phyloP scores from a whole-genome alignment of 768 basidiomycete genomes.

The Mycena epipterygia region DNA sequence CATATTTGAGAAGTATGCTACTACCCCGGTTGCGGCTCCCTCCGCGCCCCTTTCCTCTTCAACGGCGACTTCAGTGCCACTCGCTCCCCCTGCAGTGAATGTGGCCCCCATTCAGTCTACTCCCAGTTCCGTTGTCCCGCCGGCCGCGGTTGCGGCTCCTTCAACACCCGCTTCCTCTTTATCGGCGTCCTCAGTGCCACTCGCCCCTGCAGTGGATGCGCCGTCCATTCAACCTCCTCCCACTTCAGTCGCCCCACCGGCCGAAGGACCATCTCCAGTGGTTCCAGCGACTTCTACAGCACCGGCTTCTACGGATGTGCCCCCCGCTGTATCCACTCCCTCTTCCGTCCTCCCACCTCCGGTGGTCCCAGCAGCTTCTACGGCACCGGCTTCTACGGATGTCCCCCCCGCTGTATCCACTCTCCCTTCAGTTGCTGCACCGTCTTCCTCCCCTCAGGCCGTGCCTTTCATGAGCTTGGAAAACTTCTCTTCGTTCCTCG shows the following conservation, averaged over 20 bases:
- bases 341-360: too few relatives aligned
- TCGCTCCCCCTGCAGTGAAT: not conserved
- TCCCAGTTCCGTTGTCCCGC: not conserved
- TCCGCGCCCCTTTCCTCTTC: not conserved
- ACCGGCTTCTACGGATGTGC: not conserved
- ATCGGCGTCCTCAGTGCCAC: too few relatives aligned
- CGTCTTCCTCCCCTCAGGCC: constrained; percentile 21
- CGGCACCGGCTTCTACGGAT: not conserved
- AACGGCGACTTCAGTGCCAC: not conserved
- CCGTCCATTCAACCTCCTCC: too few relatives aligned
- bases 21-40: not conserved
- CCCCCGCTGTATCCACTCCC: too few relatives aligned
- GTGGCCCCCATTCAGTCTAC: not conserved
- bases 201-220: too few relatives aligned
- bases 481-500: constrained; percentile 72
- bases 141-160: not conserved
- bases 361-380: not conserved
- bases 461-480: constrained; percentile 56
- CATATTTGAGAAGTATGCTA: constrained; percentile 41
- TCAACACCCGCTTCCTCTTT: too few relatives aligned
- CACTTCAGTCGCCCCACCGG: too few relatives aligned
- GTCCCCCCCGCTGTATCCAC: not conserved
- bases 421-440: not conserved
- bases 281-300: not conserved
- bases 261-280: too few relatives aligned